A percentile compares a stretch with the other conserved stretches of the same genome.
Evolutionary conservation across 331 rosid species (phyloP).

Genomic region (Spiraea crenata): DNA sequence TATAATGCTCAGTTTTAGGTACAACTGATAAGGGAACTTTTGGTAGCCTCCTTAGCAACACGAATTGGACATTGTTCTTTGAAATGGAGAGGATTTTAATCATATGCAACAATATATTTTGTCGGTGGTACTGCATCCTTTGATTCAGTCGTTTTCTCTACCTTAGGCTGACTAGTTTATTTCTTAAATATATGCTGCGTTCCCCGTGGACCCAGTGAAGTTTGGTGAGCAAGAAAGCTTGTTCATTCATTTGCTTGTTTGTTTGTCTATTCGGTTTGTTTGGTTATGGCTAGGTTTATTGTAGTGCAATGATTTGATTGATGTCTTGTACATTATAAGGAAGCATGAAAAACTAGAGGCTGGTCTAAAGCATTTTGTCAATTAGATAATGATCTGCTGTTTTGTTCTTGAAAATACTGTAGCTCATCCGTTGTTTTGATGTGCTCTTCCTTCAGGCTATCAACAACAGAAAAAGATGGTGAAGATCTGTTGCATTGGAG

Average conservation of each 20-base stretch:
- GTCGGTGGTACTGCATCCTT: neutral
- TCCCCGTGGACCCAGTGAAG: neutral
- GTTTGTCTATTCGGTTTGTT: neutral
- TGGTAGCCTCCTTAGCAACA: neutral
- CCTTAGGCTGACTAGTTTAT: neutral
- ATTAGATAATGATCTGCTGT: neutral
- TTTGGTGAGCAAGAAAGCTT: neutral
- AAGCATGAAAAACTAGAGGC: neutral
- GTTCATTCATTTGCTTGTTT: neutral
- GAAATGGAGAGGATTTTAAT: neutral
- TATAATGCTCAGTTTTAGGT: slow-evolving; percentile 7
- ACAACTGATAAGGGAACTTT: neutral
- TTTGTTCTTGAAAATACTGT: neutral
- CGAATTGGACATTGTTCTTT: neutral
- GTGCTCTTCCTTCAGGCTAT: slow-evolving; percentile 26
- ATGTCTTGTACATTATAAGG: neutral
- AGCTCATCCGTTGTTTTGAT: neutral
- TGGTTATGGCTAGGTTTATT: neutral
- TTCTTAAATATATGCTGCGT: neutral
- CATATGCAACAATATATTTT: neutral
- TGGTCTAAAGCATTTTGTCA: neutral
- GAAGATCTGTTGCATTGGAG: slow-evolving; percentile 96
- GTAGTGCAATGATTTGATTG: neutral
- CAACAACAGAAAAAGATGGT: slow-evolving; percentile 55
- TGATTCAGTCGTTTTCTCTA: neutral